Base-by-base conservation (phyloP, 441 rosid species). In the Arabidopsis lyrata region DNA sequence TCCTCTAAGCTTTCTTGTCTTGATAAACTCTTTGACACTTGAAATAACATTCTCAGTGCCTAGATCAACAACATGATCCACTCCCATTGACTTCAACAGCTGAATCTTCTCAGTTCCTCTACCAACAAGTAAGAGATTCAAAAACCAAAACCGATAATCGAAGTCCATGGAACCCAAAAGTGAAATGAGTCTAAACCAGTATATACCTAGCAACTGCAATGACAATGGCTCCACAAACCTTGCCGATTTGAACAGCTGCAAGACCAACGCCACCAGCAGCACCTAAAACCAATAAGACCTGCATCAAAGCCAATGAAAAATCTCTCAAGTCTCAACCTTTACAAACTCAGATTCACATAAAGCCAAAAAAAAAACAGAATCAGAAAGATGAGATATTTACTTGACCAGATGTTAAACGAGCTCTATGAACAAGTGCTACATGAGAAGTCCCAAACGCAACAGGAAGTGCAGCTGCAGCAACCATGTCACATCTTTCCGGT, bases 231-330 rank as follows among this genome's bases (percentile, higher is more conserved):
- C 96, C 92, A 71, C 84, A 75, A 73, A 83, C 87, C 82, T 95
- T 95, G 75, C 92, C 99, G 36, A 95, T 93, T 81, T 95, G 98
- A 5, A 91, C 90, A 52, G 98, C 98, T 38, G 98, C 88, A 72
- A 90, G 81, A 13, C 99, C 99, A 68, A 95, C 99, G 14, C 98
- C 99, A 72, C 99, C 97, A 58, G 96, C 98, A 2, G 99, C 99
- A n/a, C 99, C 97, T 56, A 95, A 86, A 81, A 95, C 96, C 77
- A 95, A 64, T 77, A 95, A 79, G 20, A 92, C 98, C 98, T 95
- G 71, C 53, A 69, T 53, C 16, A 68, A 35, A 49, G 36, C 27
- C 38, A 34, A 58, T 18, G 4, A n/a, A 44, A 9, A 44, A 9
- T 29, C 5, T 44, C 29, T 62, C 55, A 50, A 50, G 55, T 50